Conservation (phyloP, 257 asterid species). For the Scutellaria baicalensis region DNA sequence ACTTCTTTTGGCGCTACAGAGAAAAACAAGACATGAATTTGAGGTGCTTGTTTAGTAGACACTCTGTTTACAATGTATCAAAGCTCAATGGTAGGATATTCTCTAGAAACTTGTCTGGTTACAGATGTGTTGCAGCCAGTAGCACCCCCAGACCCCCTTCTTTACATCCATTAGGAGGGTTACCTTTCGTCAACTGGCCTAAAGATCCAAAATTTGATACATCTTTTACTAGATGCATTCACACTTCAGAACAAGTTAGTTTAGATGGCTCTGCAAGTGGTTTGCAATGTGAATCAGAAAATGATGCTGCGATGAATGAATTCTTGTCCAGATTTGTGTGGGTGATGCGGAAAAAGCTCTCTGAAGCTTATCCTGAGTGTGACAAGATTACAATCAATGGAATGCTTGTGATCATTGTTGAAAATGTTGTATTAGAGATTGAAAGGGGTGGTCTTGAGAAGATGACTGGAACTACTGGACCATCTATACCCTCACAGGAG, state of each 20-base stretch:
- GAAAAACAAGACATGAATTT: slow-evolving; percentile 33
- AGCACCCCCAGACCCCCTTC: slow-evolving; percentile 5
- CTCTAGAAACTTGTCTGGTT: slow-evolving; percentile 15
- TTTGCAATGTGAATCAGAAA: slow-evolving; percentile 33
- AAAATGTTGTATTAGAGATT: slow-evolving; percentile 52
- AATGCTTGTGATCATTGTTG: slow-evolving; percentile 75
- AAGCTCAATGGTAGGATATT: slow-evolving; percentile 29
- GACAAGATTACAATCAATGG: slow-evolving; percentile 60
- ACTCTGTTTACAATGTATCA: slow-evolving; percentile 20
- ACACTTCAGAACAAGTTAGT: slow-evolving; percentile 25
- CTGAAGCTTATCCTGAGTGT: slow-evolving; percentile 48
- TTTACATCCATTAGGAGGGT: slow-evolving; percentile 5
- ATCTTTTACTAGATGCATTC: slow-evolving; percentile 22
- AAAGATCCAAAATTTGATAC: neutral
- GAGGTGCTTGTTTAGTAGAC: slow-evolving; percentile 37
- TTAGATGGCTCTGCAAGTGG: slow-evolving; percentile 12
- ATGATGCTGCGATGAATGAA: slow-evolving; percentile 52
- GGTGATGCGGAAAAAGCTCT: slow-evolving; percentile 75
- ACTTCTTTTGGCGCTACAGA: neutral
- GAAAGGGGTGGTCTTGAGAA: slow-evolving; percentile 61
- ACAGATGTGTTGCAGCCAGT: slow-evolving; percentile 15
- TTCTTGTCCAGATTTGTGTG: slow-evolving; percentile 83
- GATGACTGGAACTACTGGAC: slow-evolving; percentile 23
- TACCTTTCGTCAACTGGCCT: neutral
- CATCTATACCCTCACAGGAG: slow-evolving; percentile 33